Base-by-base conservation (phyloP, 164 flowering plant species). In the Chimonanthus praecox region DNA sequence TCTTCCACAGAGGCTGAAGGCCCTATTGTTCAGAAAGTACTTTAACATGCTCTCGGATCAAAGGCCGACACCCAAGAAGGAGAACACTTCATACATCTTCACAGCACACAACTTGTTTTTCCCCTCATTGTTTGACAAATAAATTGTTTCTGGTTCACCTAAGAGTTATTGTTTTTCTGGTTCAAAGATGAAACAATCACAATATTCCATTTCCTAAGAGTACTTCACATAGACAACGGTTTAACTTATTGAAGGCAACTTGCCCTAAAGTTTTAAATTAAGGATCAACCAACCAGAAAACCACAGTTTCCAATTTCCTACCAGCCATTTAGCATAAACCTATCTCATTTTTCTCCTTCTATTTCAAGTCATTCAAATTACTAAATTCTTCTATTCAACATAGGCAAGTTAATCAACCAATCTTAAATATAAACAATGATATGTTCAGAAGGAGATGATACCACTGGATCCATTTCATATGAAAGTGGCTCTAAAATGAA, bases 381-480 rank as follows among this genome's bases (percentile, higher is more conserved):
- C 2, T 43, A 33, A 21, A 21, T 64, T 64, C 46, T 64, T 64
- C 7, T 1, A 16, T 54, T 4, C 60, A 54, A 54, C 15, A 9
- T 16, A 54, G 60, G n/a, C 15, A 13, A 54, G 60, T 13, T 54
- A 54, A 54, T 54, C 15, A 7, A 21, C 20, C 47, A 44, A 44
- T 66, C 5, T 43, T 9, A 63, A 63, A 33, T 18, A 63, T 63
- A 44, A 43, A 46, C 5, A 48, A 45, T 68, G 20, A 3, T 1
- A 33, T 0, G n/a, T 4, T 4, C 3, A 46, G 71, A 65, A 74
- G 45, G 47, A 50, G 48, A 72, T 8, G 11, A 51, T 78, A 81
- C 99, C 97, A 87, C 71, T 76, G 89, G 91, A 2, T 83, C 90
- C 98, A 95, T 88, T 58, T 90, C 92, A 83, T 95, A 95, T 44